Percentiles rank a stretch among this genome's conserved stretches.
Conservation (phyloP, 176 grass and related monocot species). For the Phoenix roebelenii region DNA sequence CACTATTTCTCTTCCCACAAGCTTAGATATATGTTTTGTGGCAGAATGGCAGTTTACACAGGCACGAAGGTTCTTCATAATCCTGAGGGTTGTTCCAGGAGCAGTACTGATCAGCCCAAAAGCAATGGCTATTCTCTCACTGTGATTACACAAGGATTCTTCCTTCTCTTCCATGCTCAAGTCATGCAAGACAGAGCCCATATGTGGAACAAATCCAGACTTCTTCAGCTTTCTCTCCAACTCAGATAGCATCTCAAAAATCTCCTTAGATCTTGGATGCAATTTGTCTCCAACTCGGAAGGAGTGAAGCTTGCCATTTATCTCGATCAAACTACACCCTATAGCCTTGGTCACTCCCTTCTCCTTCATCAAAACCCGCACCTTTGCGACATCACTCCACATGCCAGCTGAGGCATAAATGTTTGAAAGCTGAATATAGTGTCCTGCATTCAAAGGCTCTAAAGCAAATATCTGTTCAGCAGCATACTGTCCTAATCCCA, state of each 20-base stretch:
- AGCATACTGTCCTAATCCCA: constrained; percentile 39
- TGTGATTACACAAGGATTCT: constrained; percentile 18
- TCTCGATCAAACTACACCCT: constrained; percentile 40
- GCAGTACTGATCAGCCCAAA: constrained; percentile 14
- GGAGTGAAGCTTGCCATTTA: constrained; percentile 35
- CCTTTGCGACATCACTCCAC: constrained; percentile 55
- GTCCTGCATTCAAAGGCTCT: constrained; percentile 46
- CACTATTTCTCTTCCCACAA: constrained; percentile 7
- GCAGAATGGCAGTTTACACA: constrained; percentile 24
- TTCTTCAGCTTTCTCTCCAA: constrained; percentile 26
- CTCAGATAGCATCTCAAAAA: constrained; percentile 4
- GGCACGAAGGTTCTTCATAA: constrained; percentile 19
- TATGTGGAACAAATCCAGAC: constrained; percentile 18
- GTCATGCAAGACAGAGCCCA: constrained; percentile 16
- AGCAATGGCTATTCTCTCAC: constrained; percentile 21
- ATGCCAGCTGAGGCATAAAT: constrained; percentile 56
- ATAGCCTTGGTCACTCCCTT: constrained; percentile 45
- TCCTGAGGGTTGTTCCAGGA: constrained; percentile 14
- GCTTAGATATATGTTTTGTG: constrained; percentile 13
- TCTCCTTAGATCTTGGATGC: constrained; percentile 15
- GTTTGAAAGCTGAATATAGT: constrained; percentile 74
- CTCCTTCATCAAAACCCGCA: constrained; percentile 54
- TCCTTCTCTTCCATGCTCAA: constrained; percentile 18
- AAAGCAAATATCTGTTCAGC: constrained; percentile 48
- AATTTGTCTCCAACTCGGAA: constrained; percentile 9